Evolutionary conservation across 2,329 filamentous ascomycete genomes (phyloP).

Genomic region (Neonectria faginata): DNA sequence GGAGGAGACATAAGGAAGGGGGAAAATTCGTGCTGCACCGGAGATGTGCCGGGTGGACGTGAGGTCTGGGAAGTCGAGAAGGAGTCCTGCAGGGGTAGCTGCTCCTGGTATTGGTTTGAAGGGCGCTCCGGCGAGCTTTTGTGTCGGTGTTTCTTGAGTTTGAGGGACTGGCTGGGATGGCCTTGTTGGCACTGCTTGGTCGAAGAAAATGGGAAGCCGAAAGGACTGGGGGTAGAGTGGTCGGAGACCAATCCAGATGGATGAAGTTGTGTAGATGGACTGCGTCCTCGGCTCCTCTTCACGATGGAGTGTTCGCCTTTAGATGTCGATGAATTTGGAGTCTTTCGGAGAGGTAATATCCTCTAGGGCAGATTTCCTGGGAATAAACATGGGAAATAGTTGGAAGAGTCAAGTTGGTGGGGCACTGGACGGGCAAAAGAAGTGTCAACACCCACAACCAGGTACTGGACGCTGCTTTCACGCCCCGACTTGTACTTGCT

Average conservation of each 20-base stretch:
- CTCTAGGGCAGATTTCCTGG: not conserved
- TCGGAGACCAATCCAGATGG: not conserved
- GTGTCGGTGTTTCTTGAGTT: not conserved
- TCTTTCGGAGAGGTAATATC: not conserved
- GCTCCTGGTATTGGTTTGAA: not conserved
- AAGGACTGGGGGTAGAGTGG: not conserved
- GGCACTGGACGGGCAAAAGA: not conserved
- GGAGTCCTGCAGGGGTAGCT: not conserved
- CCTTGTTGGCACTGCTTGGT: not conserved
- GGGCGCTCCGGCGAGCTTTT: not conserved
- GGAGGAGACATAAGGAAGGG: not conserved
- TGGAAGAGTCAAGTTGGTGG: not conserved
- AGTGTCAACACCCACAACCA: not conserved
- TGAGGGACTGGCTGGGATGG: not conserved
- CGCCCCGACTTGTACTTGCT: too few species aligned
- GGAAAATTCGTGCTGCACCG: not conserved
- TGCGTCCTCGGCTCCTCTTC: not conserved
- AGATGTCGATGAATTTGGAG: not conserved
- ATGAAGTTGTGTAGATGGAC: not conserved
- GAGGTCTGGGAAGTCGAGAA: not conserved
- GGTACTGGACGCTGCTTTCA: too few species aligned
- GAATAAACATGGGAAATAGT: not conserved
- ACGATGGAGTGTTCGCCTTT: not conserved
- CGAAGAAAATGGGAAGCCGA: not conserved
- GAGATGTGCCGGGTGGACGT: not conserved